Conservation (phyloP, 306 rosid species). For the Sicyos edulis region DNA sequence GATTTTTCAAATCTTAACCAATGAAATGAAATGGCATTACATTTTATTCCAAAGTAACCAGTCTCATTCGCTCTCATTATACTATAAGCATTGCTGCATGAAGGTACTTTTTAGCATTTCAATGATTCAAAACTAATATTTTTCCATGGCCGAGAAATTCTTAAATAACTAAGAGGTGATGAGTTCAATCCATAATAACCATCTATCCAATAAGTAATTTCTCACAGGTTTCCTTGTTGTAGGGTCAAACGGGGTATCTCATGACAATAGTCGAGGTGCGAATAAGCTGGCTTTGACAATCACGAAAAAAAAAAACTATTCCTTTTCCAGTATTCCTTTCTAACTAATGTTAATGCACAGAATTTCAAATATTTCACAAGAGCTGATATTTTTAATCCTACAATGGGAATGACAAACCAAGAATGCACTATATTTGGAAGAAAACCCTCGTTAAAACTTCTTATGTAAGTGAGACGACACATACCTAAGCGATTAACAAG, state of each 20-base stretch:
- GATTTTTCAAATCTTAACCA: background rate
- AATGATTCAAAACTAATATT: background rate
- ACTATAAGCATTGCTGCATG: background rate
- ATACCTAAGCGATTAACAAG: too few species aligned
- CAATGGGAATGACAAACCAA: background rate
- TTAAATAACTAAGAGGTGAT: too few species aligned
- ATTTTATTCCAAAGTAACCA: background rate
- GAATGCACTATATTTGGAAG: background rate
- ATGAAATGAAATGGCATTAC: background rate
- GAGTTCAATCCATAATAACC: too few species aligned
- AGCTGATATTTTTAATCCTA: background rate
- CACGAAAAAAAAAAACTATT: background rate
- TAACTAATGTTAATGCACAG: too few species aligned
- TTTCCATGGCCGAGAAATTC: too few species aligned
- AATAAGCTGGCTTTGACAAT: too few species aligned
- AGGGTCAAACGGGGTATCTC: too few species aligned
- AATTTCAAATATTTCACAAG: background rate
- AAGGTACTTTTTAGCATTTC: constrained; percentile 4
- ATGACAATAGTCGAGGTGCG: too few species aligned
- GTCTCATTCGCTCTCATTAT: background rate
- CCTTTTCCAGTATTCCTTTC: background rate
- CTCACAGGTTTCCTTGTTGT: too few species aligned
- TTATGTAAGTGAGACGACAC: background rate
- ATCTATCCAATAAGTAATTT: too few species aligned
- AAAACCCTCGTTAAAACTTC: too few species aligned